Base-by-base conservation (phyloP, 1,139 yeast species). In the Kodamaea sp. region DNA sequence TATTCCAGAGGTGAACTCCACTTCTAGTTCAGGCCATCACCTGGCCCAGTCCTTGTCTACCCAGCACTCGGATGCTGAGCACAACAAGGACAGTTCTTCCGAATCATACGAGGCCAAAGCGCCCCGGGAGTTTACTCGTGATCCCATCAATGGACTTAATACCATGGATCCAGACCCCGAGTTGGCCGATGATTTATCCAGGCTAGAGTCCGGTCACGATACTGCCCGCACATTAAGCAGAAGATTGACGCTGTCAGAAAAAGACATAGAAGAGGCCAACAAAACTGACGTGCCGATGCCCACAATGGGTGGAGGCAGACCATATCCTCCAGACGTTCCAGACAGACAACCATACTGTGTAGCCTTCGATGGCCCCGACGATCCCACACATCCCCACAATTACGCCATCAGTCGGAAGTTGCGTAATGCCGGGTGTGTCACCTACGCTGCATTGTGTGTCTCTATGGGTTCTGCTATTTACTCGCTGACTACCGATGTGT, bases 401-500 rank as follows among this genome's bases (percentile, higher is more conserved):
- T 80, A 83, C 83, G 44, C 76, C 0, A 22, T 63, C 21, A 43
- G 34, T 22, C 69, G 55, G 33, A 80, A 78, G 48, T 20, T 70
- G 1, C 5, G 28, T 8, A 37, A 30, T 26, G 28, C 45, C 4
- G 32, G 34, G 5, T 29, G 40, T 18, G 42, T 38, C n/a, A 48
- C 43, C 3, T 73, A 50, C 39, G 39, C 53, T 25, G 63, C 76
- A 1, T 52, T 70, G 29, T 46, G 59, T 16, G 55, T 61, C 76
- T 83, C 56, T 72, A 81, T 46, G 60, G 85, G 85, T 27, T 80
- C 88, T 4, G 80, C 88, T 20, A 70, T 80, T 49, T 81, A 76
- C 46, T 70, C 87, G 2, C 66, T 77, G 25, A 82, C 73, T 5
- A 63, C 72, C 8, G 37, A 50, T 0, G 69, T 57, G 14, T 49